Base-by-base conservation (phyloP, 2,329 filamentous ascomycete species). In the Sarocladiaceae sp. region DNA sequence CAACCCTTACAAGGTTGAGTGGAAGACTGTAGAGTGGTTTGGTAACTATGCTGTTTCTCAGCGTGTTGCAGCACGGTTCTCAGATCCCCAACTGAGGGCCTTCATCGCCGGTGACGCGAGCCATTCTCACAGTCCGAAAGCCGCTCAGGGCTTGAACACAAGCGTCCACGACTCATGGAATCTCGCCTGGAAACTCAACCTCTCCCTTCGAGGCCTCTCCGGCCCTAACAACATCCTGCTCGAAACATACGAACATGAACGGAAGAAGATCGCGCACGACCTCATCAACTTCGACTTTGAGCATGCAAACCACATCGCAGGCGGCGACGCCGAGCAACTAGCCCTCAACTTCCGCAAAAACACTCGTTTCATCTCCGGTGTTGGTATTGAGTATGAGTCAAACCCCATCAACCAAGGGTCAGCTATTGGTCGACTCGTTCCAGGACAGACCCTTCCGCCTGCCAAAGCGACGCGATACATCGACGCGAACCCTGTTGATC, bases 401-500 rank as follows among this genome's bases (percentile, higher is more conserved):
- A 82, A 77, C 56, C 62, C 68, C 26, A 67, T 82, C 57, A 82
- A 82, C 64, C 71, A 70, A 53, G 61, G 66, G 29, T 59, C 59
- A 20, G 28, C 58, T 17, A 69, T 73, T 61, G 76, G 77, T 35
- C 73, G 77, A 23, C 75, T 76, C 44, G 75, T 73, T 55, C 77
- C 78, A 3, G 79, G 79, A 7, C 79, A 76, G 48, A 70, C 80
- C 20, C 72, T 88, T 23, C 78, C 83, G 3, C 87, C 87, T 2
- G 84, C 84, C 36, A 87, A 82, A 66, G 86, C 86, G 17, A 87
- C 85, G 1, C 79, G 88, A 25, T 90, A 86, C 62, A 79, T 90
- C 50, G 88, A 92, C 66, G 84, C 87, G 3, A 92, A 91, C 60
- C 87, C 87, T 0, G 82, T 92, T 37, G 84, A 91, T 59, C 72